Evolutionary conservation across 2,329 filamentous ascomycete species (phyloP), one percentile per base, ranked within the genome.

Genomic region (Westerdykella ornata): DNA sequence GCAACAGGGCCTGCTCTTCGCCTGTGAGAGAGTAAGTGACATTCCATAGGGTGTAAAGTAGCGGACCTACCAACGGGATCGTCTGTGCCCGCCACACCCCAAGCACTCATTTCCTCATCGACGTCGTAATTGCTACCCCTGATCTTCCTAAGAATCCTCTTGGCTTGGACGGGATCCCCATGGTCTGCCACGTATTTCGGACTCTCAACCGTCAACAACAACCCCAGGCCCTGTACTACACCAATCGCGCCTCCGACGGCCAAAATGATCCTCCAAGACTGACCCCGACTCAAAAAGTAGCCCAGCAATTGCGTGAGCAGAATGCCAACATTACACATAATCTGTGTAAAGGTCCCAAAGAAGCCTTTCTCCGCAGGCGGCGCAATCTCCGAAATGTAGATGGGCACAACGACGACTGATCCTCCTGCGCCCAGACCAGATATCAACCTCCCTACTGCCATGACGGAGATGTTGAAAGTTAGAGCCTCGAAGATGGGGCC

Each of bases 281-380:
- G 78, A 4, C 78, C 87, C 55, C 82, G 76, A 68, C 88, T 95
- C 42, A 95, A 62, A 63, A 95, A 96, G 59, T 85, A 92, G 0
- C 92, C 92, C 28, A 97, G 70, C 0, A 82, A 75, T 66, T 97
- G 92, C 0, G 89, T 83, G 18, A 80, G 69, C 33, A 98, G 68
- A 39, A 98, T 96, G 42, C 92, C 92, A 17, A 89, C 71, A 58
- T 97, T 97, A 71, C 89, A 89, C 67, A 88, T 89, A 58, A 97
- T 82, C 63, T 98, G 90, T 0, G 92, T 97, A 67, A 94, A 84
- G 28, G 75, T 72, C 9, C 80, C 80, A 54, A 95, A 97, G 48
- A 94, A 80, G 4, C 88, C 89, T 41, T 82, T 79, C 50, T 83
- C 77, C 13, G 60, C 62, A 1, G 66, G 66, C 30, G 90, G 92